Conservation (phyloP, 2,329 filamentous ascomycete genomes). For the Pestalotiopsis sp. region DNA sequence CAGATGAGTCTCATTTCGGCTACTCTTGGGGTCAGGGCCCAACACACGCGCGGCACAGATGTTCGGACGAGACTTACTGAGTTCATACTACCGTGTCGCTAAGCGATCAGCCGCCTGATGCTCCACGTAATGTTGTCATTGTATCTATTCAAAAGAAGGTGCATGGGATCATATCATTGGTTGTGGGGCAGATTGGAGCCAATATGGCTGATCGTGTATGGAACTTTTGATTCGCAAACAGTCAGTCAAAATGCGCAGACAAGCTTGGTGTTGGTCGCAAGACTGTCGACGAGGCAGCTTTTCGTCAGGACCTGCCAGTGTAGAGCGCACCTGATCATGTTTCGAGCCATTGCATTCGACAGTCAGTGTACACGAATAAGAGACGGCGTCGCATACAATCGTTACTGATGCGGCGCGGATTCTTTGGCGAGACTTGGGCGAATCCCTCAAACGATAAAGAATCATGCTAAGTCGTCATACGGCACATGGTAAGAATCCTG, state of each 20-base stretch:
- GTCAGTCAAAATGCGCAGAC: not conserved
- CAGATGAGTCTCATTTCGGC: not conserved
- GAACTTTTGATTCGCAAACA: not conserved
- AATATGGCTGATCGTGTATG: not conserved
- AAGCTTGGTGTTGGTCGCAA: not conserved
- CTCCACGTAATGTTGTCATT: not conserved
- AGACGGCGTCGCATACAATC: not conserved
- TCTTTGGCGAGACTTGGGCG: not conserved
- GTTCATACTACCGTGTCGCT: not conserved
- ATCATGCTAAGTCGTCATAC: not conserved
- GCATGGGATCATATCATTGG: not conserved
- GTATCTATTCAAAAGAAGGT: not conserved
- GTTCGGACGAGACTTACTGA: not conserved
- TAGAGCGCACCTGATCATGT: not conserved
- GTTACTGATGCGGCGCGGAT: not conserved
- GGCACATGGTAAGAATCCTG: not conserved
- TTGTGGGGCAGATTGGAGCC: not conserved
- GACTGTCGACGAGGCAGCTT: not conserved
- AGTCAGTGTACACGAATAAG: not conserved
- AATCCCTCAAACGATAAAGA: not conserved
- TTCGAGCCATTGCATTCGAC: not conserved
- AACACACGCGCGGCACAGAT: not conserved
- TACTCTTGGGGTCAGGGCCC: not conserved
- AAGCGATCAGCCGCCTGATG: not conserved
- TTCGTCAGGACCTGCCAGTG: not conserved